phyloP scores from a whole-genome alignment of 495 filamentous ascomycete species.

The Aspergillus panamensis region DNA sequence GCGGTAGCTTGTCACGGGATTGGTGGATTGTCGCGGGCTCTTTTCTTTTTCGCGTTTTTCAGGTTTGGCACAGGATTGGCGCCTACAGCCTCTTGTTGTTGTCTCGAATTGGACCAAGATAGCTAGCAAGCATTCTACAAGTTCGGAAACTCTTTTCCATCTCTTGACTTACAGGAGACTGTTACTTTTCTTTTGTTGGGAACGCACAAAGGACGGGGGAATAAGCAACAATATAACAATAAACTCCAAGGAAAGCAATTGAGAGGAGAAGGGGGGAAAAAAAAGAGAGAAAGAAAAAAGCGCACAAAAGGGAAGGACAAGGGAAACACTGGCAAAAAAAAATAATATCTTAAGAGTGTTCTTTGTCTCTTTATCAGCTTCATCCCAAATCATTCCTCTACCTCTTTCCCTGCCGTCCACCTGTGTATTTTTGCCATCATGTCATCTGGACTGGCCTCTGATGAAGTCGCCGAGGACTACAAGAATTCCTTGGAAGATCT shows the following conservation, averaged over 20 bases:
- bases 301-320: slow-evolving; percentile 14
- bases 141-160: slow-evolving; percentile 44
- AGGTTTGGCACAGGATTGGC: slow-evolving; percentile 22
- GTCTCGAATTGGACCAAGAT: slow-evolving; percentile 43
- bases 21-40: slow-evolving; percentile 26
- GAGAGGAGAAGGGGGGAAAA: slow-evolving; percentile 19
- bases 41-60: slow-evolving; percentile 16
- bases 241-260: slow-evolving; percentile 12
- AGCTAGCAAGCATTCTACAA: slow-evolving; percentile 55
- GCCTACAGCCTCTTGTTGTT: slow-evolving; percentile 35
- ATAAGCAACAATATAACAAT: slow-evolving; percentile 29
- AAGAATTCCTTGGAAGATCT: slow-evolving; percentile 88
- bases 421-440: slow-evolving; percentile 50
- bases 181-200: slow-evolving; percentile 14
- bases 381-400: slow-evolving; percentile 2
- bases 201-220: slow-evolving; percentile 32
- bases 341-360: slow-evolving; percentile 1
- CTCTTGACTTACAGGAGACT: slow-evolving; percentile 36
- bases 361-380: neutral
- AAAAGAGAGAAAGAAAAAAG: slow-evolving; percentile 18
- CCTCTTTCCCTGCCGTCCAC: slow-evolving; percentile 4
- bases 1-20: slow-evolving; percentile 24
- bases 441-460: slow-evolving; percentile 68
- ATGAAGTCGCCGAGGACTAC: slow-evolving; percentile 94
- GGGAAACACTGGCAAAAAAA: neutral